Base-by-base conservation (phyloP, 352 stramenopile species). In the Blastocystis sp. region DNA sequence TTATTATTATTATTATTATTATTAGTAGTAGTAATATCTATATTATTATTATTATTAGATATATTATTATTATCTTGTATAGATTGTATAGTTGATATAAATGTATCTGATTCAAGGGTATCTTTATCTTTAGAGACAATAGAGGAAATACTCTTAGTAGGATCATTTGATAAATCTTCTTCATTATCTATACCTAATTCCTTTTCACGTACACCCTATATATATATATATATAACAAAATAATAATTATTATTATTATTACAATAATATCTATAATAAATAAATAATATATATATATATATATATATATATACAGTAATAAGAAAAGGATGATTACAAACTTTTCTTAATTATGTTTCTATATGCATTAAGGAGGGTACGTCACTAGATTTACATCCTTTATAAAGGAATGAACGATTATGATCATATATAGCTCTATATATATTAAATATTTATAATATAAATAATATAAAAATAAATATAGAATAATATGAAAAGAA, bases 341-440 rank as follows among this genome's bases (percentile, higher is more conserved):
- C 87, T 72, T 93, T 93, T 11, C 83, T 77, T 16, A 93, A 71
- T 68, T 93, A 81, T 80, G 89, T 91, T 25, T 88, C 58, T 25
- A 93, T 72, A 55, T 88, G 88, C 75, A 88, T 84, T 21, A 93
- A 67, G 4, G 52, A 62, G 3, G 52, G 52, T 19, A 62, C 36
- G 9, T 52, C 35, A 4, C 39, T 27, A 19, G 33, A 39, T 34
- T 62, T 62, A 34, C 52, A 62, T 2, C 52, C 52, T 42, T 62
- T 66, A 42, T 62, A 54, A 10, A 46, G 30, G 40, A 62, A 62
- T 16, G 39, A 54, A 27, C 83, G 82, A 65, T 88, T 90, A 72
- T 86, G 2, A 78, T 79, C 11, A 73, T 84, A 86, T 24, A 85
- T 88, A 2, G 80, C 74, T 59, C 86, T 13, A 7, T 46, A 43